Base-by-base conservation (phyloP, 2,329 filamentous ascomycete genomes). In the Cladorrhinum sp. region DNA sequence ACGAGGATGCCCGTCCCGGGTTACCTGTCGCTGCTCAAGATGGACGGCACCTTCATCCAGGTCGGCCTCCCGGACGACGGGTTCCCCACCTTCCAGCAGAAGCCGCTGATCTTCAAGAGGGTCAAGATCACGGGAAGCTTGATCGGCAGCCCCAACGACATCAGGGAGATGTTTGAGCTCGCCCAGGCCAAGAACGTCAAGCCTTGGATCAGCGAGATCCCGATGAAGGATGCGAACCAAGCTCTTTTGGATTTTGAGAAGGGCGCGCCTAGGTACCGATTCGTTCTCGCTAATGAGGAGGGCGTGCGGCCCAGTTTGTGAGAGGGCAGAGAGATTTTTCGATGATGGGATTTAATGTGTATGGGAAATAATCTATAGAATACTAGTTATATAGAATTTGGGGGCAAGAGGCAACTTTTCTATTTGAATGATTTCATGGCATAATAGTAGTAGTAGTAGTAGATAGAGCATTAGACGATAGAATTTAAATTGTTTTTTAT, bases 21-120 rank as follows among this genome's bases (percentile, higher is more conserved):
- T 48, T 92, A 91, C 73, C 76, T 92, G 59, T 68, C 74, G 13
- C 77, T 91, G 8, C 76, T 91, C 59, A 85, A 89, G 72, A 79
- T 91, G 53, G 88, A 88, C 25, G 67, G 67, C 57, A 63, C 60
- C 2, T 68, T 70, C 20, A 61, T 69, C 22, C 68, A 70, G 61
- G 64, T 70, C 53, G 68, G 68, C 23, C 65, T 66, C 6, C 88
- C 88, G 0, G 88, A 91, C 67, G 80, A 81, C 41, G 75, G 74
- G 4, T 64, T 75, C 3, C 74, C 76, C n/a, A 61, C 64, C 2
- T 77, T 90, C 66, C 78, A 76, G 65, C 83, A 82, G 6, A 85
- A 83, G 66, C 75, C 80, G 2, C 73, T 91, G 60, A 84, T 90
- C 54, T 72, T 71, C 52, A 85, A 85, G 68, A 79, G 82, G 3